Evolutionary conservation across 2,329 filamentous ascomycete genomes (phyloP), one percentile per base, ranked within the genome.

Genomic region (Talaromyces sp.): DNA sequence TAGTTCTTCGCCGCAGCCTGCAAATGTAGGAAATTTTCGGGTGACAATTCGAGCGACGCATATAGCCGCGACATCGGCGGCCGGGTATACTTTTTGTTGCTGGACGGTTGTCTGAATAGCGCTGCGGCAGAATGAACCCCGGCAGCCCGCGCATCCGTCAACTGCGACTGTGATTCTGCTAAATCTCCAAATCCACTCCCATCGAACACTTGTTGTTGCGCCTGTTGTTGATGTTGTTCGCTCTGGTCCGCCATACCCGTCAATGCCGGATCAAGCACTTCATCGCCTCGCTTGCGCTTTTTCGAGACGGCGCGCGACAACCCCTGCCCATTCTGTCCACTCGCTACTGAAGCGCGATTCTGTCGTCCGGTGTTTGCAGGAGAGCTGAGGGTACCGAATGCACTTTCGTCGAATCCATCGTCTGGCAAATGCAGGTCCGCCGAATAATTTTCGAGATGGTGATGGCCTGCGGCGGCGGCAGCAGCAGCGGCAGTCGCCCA

Each of bases 51-150:
- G 16, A 86, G 77, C 0, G 83, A 84, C 31, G 81, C 73, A 67
- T 84, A 85, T 40, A 86, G 75, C 64, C 83, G 84, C 44, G 82
- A 83, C 76, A 85, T 84, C 4, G 83, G 82, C 21, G 83, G 83
- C 0, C 83, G 80, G 0, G 83, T 85, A 67, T 83, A 81, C 67
- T 85, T 85, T 70, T 83, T 83, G 58, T 80, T 78, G 37, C 76
- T 76, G 2, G 79, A 80, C 3, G 78, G 77, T 50, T 79, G 77
- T 12, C 83, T 77, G 66, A 84, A 85, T 9, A 84, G 73, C 2
- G 83, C 82, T 0, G 81, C 81, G 1, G 82, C 79, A n/a, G 79
- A 83, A 70, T 84, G 81, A 5, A 84, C 76, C 55, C 81, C 82
- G 40, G 79, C 78, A 23, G 81, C 76, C 35, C 80, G 80, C 52